phyloP scores from a whole-genome alignment of 2,329 filamentous ascomycete genomes.

The Apiospora pterosperma region DNA sequence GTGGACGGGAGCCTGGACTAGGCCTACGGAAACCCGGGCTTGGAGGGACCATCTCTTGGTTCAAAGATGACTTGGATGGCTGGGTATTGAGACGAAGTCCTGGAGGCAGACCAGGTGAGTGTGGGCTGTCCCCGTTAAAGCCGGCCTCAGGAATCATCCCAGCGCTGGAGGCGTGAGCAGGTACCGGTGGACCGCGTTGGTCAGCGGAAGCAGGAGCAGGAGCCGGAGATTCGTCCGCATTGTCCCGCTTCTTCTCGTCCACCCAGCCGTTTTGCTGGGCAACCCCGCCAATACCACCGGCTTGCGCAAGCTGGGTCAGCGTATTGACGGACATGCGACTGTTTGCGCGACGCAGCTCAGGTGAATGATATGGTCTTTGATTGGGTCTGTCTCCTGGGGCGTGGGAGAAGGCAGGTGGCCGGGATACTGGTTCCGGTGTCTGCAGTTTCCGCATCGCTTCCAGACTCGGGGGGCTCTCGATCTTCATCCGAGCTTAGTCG shows the following conservation, averaged over 20 bases:
- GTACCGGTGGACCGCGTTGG: conserved; percentile 43
- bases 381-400: conserved; percentile 66
- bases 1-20: conserved; percentile 25
- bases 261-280: conserved; percentile 25
- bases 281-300: conserved; percentile 49
- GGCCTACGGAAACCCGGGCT: conserved; percentile 28
- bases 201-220: conserved; percentile 29
- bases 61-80: conserved; percentile 44
- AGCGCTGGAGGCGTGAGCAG: conserved; percentile 45
- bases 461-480: conserved; percentile 43
- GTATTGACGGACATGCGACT: conserved; percentile 82
- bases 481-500: conserved; percentile 58
- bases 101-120: conserved; percentile 35
- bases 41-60: conserved; percentile 25
- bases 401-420: conserved; percentile 78
- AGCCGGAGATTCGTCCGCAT: conserved; percentile 29
- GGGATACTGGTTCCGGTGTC: conserved; percentile 72
- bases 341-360: conserved; percentile 76
- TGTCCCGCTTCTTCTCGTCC: conserved; percentile 27
- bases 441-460: conserved; percentile 53
- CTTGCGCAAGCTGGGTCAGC: conserved; percentile 73
- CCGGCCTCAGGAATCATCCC: conserved; percentile 53
- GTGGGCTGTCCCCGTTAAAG: conserved; percentile 37
- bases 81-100: conserved; percentile 36
- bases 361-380: conserved; percentile 68